Conservation (phyloP, 352 stramenopile genomes). For the Chrysophaeum taylorii region DNA sequence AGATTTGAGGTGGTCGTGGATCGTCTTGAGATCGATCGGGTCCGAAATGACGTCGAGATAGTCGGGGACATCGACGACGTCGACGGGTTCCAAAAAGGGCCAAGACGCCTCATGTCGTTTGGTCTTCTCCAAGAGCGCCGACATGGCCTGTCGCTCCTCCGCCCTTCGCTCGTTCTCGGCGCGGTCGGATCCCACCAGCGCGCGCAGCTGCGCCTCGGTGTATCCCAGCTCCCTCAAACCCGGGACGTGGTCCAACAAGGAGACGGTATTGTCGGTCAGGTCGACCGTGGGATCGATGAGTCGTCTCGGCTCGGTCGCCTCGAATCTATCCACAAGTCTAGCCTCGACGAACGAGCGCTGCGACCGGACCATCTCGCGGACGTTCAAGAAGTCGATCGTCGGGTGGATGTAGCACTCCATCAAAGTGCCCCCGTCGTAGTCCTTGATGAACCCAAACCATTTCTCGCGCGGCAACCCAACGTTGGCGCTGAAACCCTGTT, state of each 20-base stretch:
- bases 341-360: conserved; percentile 77
- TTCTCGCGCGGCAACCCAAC: conserved; percentile 66
- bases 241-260: conserved; percentile 36
- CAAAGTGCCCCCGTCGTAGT: conserved; percentile 97
- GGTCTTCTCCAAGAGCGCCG: conserved; percentile 71
- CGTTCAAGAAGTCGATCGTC: conserved; percentile 88
- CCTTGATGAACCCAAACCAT: conserved; percentile 98
- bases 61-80: conserved; percentile 83
- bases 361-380: conserved; percentile 81
- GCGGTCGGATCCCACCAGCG: conserved; percentile 37
- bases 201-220: conserved; percentile 43
- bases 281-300: conserved; percentile 30
- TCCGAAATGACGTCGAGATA: conserved; percentile 92
- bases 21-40: conserved; percentile 68
- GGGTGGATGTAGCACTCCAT: conserved; percentile 99
- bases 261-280: conserved; percentile 15
- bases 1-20: conserved; percentile 48
- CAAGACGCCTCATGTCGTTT: conserved; percentile 86
- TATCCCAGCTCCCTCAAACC: conserved; percentile 60
- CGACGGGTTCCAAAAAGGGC: conserved; percentile 93
- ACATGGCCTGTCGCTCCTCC: conserved; percentile 55
- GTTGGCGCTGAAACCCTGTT: conserved; percentile 68
- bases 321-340: conserved; percentile 37
- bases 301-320: not conserved
- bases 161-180: conserved; percentile 47